These are phyloP conservation scores for Vaccinium darrowii DNA, from an alignment of 148 eudicot genomes.

Conservation along the genomic window DNA sequence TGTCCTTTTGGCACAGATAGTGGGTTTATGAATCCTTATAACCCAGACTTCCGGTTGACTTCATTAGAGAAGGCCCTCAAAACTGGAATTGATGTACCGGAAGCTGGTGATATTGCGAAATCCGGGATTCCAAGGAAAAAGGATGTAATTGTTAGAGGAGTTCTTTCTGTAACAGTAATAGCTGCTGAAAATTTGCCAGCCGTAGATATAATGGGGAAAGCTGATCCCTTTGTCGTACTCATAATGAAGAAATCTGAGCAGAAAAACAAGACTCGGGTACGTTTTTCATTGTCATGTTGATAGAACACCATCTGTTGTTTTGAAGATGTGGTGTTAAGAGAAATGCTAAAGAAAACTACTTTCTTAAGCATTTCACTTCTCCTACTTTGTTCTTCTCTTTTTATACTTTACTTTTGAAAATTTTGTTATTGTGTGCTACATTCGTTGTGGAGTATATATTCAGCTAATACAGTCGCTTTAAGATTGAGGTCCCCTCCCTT, in stretches of 20 bases:
- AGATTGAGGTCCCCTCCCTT: not conserved
- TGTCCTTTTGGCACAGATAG: conserved; percentile 68
- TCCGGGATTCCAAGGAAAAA: conserved; percentile 40
- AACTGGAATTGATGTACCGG: conserved; percentile 38
- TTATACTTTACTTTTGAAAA: not conserved
- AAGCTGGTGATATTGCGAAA: conserved; percentile 38
- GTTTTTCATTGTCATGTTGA: conserved; percentile 10
- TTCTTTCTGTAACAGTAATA: conserved; percentile 76
- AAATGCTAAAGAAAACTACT: not conserved
- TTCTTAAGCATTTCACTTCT: not conserved
- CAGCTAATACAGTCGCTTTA: not conserved
- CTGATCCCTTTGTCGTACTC: conserved; percentile 81
- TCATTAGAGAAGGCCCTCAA: conserved; percentile 65
- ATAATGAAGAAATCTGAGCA: conserved; percentile 60
- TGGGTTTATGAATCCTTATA: conserved; percentile 47
- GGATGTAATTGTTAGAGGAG: conserved; percentile 72
- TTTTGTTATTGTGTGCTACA: not conserved
- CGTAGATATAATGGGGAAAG: conserved; percentile 69
- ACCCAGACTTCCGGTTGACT: conserved; percentile 48
- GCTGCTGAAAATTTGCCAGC: conserved; percentile 74
- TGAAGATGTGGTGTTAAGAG: not conserved
- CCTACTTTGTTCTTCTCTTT: not conserved
- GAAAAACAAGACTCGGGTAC: conserved; percentile 79
- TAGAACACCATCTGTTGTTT: not conserved
- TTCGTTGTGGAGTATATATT: not conserved